Base-by-base conservation (phyloP, 768 basidiomycete genomes). In the Mycena leptocephala region DNA sequence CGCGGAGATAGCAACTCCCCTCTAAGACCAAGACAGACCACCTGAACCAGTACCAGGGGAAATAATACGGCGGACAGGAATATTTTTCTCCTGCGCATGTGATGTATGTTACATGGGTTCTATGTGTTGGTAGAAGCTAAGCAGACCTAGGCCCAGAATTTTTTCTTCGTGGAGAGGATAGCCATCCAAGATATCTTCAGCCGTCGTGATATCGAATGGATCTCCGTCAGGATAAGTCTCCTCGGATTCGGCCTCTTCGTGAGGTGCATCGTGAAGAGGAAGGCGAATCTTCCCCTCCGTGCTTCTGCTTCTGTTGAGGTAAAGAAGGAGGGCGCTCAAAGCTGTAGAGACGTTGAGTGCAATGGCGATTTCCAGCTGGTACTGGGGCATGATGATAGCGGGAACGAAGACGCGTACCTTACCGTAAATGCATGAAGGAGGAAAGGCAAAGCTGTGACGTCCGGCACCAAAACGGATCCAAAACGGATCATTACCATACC, bases 151-250 rank as follows among this genome's bases (percentile, higher is more conserved):
- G 80, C 77, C 93, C 92, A 93, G 83, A 95, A 95, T 3, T 70
- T 82, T n/a, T 10, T 85, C 86, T 63, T 91, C 92, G 30, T 94
- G 82, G 43, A 95, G 84, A 9, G 94, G 93, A 58, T 89, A 89
- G 5, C 94, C 94, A 73, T 95, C 92, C 14, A 92, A 75, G 24
- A 90, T 78, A 79, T 96, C 95, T 80, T 94, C 93, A 13, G 92
- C 89, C 13, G 81, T 91, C n/a, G 91, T 90, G 28, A 96, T 92
- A 80, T 92, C 90, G 80, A 94, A 95, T n/a, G 93, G 93, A 79
- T 95, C 94, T 13, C 80, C 56, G 75, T 69, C 78, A 62, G 58
- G 81, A 48, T 71, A 62, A 14, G n/a, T 39, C n/a, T 71, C 70
- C 14, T 77, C 77, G n/a, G 83, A 83, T 20, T 79, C 78, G 24